These are phyloP conservation scores for Agaricus blazei DNA, from an alignment of 768 basidiomycete genomes.

Conservation along the genomic window DNA sequence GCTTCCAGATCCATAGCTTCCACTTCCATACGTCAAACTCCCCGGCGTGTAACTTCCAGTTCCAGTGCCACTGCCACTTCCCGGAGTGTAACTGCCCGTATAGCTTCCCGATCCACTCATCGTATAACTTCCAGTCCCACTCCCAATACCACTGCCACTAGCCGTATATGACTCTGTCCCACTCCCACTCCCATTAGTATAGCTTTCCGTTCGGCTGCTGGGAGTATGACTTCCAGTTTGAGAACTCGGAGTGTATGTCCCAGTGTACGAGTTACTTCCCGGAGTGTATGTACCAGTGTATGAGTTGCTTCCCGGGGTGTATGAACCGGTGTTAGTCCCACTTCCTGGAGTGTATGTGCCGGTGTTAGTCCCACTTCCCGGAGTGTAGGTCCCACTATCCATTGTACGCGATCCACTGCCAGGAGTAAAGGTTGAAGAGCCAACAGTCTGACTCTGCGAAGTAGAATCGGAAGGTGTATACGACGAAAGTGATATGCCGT, in stretches of 20 bases:
- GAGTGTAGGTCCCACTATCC: constrained; percentile 21
- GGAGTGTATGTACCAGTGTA: constrained; percentile 21
- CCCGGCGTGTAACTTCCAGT: constrained; percentile 3
- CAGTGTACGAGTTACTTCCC: constrained; percentile 16
- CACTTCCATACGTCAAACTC: constrained; percentile 11
- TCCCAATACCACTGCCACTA: constrained; percentile 16
- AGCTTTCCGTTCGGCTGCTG: constrained; percentile 20
- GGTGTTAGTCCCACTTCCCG: constrained; percentile 24
- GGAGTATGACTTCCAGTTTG: constrained; percentile 14
- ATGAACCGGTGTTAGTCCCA: constrained; percentile 18
- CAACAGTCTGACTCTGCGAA: neutral
- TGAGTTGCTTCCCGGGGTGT: constrained; percentile 23
- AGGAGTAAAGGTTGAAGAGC: constrained; percentile 10
- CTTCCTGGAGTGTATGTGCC: constrained; percentile 18
- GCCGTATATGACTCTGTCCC: constrained; percentile 1
- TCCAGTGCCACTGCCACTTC: constrained; percentile 10
- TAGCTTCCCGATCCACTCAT: constrained; percentile 11
- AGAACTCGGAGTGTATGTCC: constrained; percentile 19
- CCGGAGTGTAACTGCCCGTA: neutral
- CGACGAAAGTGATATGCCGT: constrained; percentile 19
- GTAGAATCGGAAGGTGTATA: neutral
- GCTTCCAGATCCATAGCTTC: constrained; percentile 15
- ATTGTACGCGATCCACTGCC: constrained; percentile 19
- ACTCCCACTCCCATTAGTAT: constrained; percentile 15
- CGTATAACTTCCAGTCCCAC: constrained; percentile 11